phyloP scores from a whole-genome alignment of 768 basidiomycete species.

The Chlorophyllum brunneum region DNA sequence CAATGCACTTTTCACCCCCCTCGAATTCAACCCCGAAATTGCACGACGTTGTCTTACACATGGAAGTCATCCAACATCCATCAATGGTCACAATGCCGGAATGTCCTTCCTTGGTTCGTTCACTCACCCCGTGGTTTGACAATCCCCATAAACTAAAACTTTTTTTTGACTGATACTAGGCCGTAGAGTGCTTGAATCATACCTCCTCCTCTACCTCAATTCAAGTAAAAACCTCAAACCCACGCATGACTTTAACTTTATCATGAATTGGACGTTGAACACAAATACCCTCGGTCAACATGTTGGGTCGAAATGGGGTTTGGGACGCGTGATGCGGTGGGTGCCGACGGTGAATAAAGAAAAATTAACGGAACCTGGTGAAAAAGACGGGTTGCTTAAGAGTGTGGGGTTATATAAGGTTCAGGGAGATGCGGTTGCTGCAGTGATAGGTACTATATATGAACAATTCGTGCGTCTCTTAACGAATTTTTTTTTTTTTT shows the following conservation, averaged over 20 bases:
- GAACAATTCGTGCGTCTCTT: slow-evolving; percentile 68
- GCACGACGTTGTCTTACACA: slow-evolving; percentile 77
- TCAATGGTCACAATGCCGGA: slow-evolving; percentile 68
- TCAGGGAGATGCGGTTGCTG: slow-evolving; percentile 72
- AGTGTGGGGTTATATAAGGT: slow-evolving; percentile 74
- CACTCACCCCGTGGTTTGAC: not conserved
- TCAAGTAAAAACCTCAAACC: slow-evolving; percentile 44
- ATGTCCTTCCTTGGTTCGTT: slow-evolving; percentile 68
- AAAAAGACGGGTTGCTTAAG: slow-evolving; percentile 34
- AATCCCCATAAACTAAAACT: not conserved
- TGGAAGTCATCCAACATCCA: slow-evolving; percentile 64
- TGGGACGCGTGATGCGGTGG: slow-evolving; percentile 76
- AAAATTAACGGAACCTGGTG: slow-evolving; percentile 25
- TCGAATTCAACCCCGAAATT: slow-evolving; percentile 68
- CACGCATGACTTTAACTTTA: slow-evolving; percentile 53
- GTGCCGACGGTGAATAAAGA: slow-evolving; percentile 48
- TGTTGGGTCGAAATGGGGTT: slow-evolving; percentile 70
- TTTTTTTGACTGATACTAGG: slow-evolving; percentile 36
- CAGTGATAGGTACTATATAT: slow-evolving; percentile 71
- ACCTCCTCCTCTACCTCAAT: slow-evolving; percentile 68
- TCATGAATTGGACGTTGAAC: slow-evolving; percentile 56
- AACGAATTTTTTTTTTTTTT: not conserved
- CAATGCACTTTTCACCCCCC: slow-evolving; percentile 55
- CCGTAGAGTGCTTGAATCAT: slow-evolving; percentile 73
- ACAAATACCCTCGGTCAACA: slow-evolving; percentile 71